Percentiles rank a stretch among this genome's conserved stretches.
Conservation (phyloP, 108 stramenopile genomes). For the Nitzschia inconspicua region DNA sequence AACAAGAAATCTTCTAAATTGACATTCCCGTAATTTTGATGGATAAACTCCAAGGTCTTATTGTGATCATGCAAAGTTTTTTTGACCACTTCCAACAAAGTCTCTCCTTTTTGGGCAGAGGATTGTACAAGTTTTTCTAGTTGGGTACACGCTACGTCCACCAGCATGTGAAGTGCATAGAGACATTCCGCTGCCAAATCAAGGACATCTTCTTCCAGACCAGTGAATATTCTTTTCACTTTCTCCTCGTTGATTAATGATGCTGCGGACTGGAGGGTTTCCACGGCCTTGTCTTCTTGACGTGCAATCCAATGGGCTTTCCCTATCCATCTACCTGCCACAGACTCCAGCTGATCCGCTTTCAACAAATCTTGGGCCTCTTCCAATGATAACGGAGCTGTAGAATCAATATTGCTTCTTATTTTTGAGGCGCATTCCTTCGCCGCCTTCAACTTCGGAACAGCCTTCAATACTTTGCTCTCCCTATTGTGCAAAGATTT, state of each 20-base stretch:
- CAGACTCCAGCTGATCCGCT: slow-evolving; percentile 26
- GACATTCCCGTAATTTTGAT: too few species aligned
- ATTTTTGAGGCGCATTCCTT: background rate
- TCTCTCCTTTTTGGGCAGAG: background rate
- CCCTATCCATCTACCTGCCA: slow-evolving; percentile 34
- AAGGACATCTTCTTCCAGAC: slow-evolving; percentile 5
- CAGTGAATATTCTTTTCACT: background rate
- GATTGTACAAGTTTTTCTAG: slow-evolving; percentile 9
- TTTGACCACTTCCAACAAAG: slow-evolving; percentile 4
- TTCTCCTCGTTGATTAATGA: slow-evolving; percentile 6
- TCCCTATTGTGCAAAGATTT: background rate
- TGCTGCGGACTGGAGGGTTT: slow-evolving; percentile 9
- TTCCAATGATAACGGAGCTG: background rate
- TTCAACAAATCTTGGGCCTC: slow-evolving; percentile 9
- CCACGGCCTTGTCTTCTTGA: slow-evolving; percentile 11
- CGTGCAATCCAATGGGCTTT: slow-evolving; percentile 10
- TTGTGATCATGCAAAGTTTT: too few species aligned
- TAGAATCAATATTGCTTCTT: background rate
- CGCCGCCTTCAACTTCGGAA: slow-evolving; percentile 1
- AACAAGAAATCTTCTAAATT: too few species aligned
- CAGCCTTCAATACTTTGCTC: background rate
- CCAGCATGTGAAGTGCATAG: slow-evolving; percentile 4
- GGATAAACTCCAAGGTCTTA: too few species aligned
- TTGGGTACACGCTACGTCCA: slow-evolving; percentile 14
- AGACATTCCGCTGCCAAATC: slow-evolving; percentile 20